Base-by-base conservation (phyloP, 139 green algal genomes). In the Chlorella sp. region DNA sequence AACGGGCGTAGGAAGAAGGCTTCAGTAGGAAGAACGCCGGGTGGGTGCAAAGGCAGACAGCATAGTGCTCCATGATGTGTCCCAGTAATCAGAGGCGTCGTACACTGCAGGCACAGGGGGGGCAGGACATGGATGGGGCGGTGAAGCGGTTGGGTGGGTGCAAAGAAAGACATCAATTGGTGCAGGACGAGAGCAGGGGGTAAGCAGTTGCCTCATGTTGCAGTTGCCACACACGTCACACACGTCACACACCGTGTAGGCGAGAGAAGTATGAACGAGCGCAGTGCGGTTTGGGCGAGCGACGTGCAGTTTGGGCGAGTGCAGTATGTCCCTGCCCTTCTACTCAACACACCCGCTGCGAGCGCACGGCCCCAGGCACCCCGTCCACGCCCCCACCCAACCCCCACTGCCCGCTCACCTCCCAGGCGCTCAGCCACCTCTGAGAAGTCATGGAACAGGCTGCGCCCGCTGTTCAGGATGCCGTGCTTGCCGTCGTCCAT, bases 381-480 rank as follows among this genome's bases (percentile, higher is more conserved):
- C n/a, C n/a, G n/a, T n/a, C n/a, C n/a, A n/a, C n/a, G n/a, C n/a
- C n/a, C n/a, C n/a, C n/a, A 2, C 71, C 71, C 9, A 14, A 83
- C 36, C 26, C 37, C 32, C 15, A 2, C 32, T 3, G 22, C 1
- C 2, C 12, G 36, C 83, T 86, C 73, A 89, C 84, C 88, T 30
- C 71, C 86, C 24, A 89, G 80, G 36, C 64, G 80, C 93, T 99
- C 96, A 5, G 98, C 98, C n/a, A 99, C 97, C 14, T 93, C 85
- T 4, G 97, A 98, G 90, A 99, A 99, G 93, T 99, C 98, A 90
- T 94, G 84, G 89, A 99, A 99, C 57, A 99, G 95, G 89, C 97
- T 98, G 83, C 96, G 92, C 30, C 88, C 93, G 53, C 92, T 96
- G 86, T 92, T 95, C 60, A 73, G 76, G 24, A 66, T 69, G 36